Conservation (phyloP, 441 rosid species). For the Manihot esculenta region DNA sequence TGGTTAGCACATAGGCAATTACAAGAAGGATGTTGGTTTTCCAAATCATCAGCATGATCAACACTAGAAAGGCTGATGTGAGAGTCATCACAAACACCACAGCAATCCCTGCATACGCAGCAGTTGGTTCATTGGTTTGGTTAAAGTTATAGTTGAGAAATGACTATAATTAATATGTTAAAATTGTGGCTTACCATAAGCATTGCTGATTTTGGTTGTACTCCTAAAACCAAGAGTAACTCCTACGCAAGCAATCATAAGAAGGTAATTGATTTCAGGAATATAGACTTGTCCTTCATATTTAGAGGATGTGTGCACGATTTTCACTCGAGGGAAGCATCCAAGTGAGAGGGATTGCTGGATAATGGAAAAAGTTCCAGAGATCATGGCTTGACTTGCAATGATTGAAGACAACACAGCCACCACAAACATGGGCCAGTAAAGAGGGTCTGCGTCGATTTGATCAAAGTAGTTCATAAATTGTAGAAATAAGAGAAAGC, state of each 20-base stretch:
- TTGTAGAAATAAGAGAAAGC: not conserved
- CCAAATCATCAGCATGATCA: conserved; percentile 62
- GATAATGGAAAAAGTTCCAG: conserved; percentile 55
- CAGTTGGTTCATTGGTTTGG: not conserved
- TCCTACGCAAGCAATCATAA: conserved; percentile 49
- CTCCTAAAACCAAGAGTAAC: conserved; percentile 48
- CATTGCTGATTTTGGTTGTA: conserved; percentile 49
- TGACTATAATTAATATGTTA: not conserved
- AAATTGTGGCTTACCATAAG: conserved; percentile 43
- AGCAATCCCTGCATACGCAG: conserved; percentile 41
- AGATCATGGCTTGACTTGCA: conserved; percentile 63
- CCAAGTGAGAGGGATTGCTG: conserved; percentile 58
- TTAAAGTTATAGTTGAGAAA: not conserved
- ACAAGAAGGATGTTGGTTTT: conserved; percentile 42
- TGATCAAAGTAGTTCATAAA: not conserved
- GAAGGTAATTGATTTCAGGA: conserved; percentile 54
- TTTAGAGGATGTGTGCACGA: conserved; percentile 49
- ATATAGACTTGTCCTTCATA: conserved; percentile 55
- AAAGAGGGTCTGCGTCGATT: conserved; percentile 28
- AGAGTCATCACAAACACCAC: conserved; percentile 60
- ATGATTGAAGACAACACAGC: conserved; percentile 47
- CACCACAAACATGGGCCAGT: conserved; percentile 57
- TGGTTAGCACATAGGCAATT: conserved; percentile 31
- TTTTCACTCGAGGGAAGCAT: conserved; percentile 57
- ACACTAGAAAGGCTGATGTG: conserved; percentile 45